A percentile compares a stretch with the other conserved stretches of the same genome.
These are phyloP conservation scores for Rhodomyrtus tomentosa DNA, from an alignment of 345 rosid genomes.

Conservation along the genomic window DNA sequence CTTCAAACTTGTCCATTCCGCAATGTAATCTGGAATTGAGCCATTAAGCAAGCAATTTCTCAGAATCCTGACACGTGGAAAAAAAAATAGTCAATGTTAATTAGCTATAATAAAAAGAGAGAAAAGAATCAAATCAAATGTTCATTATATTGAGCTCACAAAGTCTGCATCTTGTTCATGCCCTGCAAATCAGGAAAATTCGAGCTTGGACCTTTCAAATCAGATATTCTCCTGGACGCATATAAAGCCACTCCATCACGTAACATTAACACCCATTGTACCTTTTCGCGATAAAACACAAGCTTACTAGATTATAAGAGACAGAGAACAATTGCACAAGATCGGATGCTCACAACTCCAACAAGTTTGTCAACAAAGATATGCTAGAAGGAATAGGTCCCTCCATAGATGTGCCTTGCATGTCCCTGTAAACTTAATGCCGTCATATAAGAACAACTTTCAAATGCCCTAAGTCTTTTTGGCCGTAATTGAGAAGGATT, in stretches of 20 bases:
- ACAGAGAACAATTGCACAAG: neutral
- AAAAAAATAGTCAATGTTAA: neutral
- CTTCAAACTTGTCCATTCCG: slow-evolving; percentile 15
- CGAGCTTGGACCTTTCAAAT: slow-evolving; percentile 44
- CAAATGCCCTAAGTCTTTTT: no score
- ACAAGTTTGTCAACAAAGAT: no score
- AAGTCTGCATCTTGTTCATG: neutral
- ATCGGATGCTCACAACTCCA: no score
- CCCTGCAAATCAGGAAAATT: slow-evolving; percentile 39
- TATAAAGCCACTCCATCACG: neutral
- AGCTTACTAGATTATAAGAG: neutral
- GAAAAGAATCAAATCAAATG: neutral
- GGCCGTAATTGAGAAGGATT: no score
- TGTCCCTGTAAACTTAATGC: no score
- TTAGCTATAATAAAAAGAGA: neutral
- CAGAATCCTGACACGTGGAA: slow-evolving; percentile 31
- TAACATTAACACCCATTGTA: neutral
- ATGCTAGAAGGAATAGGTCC: no score
- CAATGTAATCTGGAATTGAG: slow-evolving; percentile 36
- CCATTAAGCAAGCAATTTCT: slow-evolving; percentile 51
- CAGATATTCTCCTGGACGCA: slow-evolving; percentile 63
- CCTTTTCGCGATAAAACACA: neutral
- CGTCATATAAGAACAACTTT: no score
- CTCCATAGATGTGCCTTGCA: no score
- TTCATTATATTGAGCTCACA: slow-evolving; percentile 36